Evolutionary conservation across 140 eudicot species (phyloP).

Genomic region (Stevia rebaudiana): DNA sequence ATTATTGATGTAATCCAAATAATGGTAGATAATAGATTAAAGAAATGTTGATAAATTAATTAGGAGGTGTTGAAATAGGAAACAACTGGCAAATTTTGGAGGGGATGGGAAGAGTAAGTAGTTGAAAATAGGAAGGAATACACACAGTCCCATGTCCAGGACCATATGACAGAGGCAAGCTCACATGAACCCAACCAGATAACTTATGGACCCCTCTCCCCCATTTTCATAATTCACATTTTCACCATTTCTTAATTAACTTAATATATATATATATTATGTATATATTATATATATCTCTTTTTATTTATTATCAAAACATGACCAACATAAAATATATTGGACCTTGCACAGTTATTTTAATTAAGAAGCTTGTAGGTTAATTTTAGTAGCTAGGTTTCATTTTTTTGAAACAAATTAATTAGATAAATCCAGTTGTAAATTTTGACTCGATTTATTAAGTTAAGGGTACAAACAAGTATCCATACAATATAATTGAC

Average conservation of each 20-base stretch:
- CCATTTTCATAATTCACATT: not conserved
- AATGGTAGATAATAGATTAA: conserved; percentile 3
- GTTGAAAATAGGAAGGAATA: conserved; percentile 32
- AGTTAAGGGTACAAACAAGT: conserved; percentile 7
- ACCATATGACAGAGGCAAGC: conserved; percentile 62
- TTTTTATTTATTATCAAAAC: not conserved
- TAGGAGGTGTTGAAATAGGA: conserved; percentile 29
- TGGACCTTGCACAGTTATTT: too few species aligned
- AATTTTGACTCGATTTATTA: not conserved
- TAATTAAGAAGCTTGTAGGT: not conserved
- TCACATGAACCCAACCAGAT: conserved; percentile 95
- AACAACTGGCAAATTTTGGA: conserved; percentile 34
- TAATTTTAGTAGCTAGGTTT: not conserved
- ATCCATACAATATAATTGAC: conserved; percentile 14
- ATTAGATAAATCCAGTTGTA: not conserved
- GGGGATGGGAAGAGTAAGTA: conserved; percentile 20
- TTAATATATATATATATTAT: not conserved
- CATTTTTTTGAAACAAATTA: not conserved
- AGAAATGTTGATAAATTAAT: conserved; percentile 1
- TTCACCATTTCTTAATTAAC: not conserved
- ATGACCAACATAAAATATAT: not conserved
- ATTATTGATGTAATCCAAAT: conserved; percentile 19
- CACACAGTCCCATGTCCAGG: conserved; percentile 42
- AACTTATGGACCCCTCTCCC: conserved; percentile 54
- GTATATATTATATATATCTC: not conserved